These are phyloP conservation scores for Ophiostoma tasmaniense DNA, from an alignment of 2,329 filamentous ascomycete genomes.

Conservation along the genomic window DNA sequence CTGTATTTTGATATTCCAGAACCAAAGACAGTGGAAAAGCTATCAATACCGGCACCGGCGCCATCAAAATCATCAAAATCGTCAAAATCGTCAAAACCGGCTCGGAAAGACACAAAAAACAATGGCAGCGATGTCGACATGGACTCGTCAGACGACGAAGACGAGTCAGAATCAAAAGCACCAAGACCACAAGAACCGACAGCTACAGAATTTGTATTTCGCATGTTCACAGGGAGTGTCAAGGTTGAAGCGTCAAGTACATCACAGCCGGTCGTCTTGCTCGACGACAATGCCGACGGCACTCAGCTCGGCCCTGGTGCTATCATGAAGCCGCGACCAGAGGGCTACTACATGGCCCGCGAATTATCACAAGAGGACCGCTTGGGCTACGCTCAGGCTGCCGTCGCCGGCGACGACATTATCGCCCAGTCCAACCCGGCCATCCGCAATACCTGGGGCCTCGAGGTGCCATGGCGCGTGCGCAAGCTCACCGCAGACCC, in stretches of 20 bases:
- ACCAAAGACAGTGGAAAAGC: neutral
- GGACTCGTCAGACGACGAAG: conserved; percentile 2
- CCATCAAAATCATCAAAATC: neutral
- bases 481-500: conserved; percentile 29
- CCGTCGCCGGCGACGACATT: conserved; percentile 46
- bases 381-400: conserved; percentile 35
- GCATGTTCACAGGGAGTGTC: conserved; percentile 18
- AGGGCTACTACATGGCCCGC: conserved; percentile 41
- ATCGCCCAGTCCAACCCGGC: conserved; percentile 30
- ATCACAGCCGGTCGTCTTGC: conserved; percentile 37
- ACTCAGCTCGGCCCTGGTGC: conserved; percentile 28
- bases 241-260: neutral
- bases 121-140: neutral
- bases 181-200: neutral
- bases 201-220: conserved; percentile 18
- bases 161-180: neutral
- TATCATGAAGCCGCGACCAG: conserved; percentile 36
- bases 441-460: conserved; percentile 42
- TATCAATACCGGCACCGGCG: neutral
- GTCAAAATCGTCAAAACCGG: neutral
- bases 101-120: neutral
- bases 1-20: conserved; percentile 1
- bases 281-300: conserved; percentile 36
- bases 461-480: conserved; percentile 54
- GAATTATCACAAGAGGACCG: conserved; percentile 31